Evolutionary conservation across 495 filamentous ascomycete genomes (phyloP), one percentile per base, ranked within the genome.

Genomic region (Hyphodiscus hymeniophilus): DNA sequence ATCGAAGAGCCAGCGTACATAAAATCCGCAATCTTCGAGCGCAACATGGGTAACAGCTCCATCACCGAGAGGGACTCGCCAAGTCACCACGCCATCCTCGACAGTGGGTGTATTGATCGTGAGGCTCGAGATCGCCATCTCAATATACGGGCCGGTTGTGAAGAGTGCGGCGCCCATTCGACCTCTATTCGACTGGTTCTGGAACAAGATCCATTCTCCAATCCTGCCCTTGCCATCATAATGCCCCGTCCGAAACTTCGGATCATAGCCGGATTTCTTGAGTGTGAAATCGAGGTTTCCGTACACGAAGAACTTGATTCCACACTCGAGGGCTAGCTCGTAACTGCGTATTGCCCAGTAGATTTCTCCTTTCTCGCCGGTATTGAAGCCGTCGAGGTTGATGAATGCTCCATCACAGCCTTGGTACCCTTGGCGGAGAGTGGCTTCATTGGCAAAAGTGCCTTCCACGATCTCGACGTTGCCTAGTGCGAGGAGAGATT

Each of bases 1-100:
- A 53, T 79, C 75, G 46, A 80, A 77, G 4, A 78, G 63, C 76
- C 76, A 81, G 15, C 66, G 62, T 3, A 72, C 70, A 56, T 79
- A 81, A 33, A 59, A 32, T 1, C 65, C 76, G 55, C 66, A 68
- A 57, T 81, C 77, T 18, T 75, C 71, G 1, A 80, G 68, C 2
- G 67, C 48, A 1, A 76, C 65, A 41, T 69, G 67, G 23, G 67
- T 56, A 0, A 79, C 58, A 0, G 66, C 66, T 3, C 74, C 72
- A 26, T 68, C 45, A 15, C 54, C 52, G 2, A 76, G 55, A 0
- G 74, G 74, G 0, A 70, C 54, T 0, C 60, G 50, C 72, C 73
- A 76, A 0, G 63, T 68, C 2, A 68, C 60, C 11, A 66, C 57
- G 8, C 65, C 69, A 36, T 66, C 55, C 44, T 70, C 69, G 24